Conservation (phyloP, 2,329 filamentous ascomycete species). For the Ascochyta fabae region DNA sequence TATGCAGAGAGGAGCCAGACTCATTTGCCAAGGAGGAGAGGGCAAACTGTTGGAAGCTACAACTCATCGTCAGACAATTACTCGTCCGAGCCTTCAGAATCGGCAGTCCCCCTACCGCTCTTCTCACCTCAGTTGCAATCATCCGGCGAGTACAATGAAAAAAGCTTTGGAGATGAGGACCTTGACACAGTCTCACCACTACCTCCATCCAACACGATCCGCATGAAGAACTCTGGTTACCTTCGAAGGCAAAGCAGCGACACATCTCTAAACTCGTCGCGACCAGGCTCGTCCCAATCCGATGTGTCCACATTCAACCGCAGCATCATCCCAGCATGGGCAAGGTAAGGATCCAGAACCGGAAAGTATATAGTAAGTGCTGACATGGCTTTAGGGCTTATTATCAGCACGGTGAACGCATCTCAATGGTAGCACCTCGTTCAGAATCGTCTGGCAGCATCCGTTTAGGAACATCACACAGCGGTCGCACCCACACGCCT, state of each 20-base stretch:
- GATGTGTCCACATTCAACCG: constrained; percentile 44
- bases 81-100: constrained; percentile 40
- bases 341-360: constrained; percentile 33
- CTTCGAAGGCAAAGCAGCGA: constrained; percentile 44
- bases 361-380: neutral
- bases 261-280: constrained; percentile 41
- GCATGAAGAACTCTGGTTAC: constrained; percentile 48
- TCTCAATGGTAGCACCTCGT: constrained; percentile 43
- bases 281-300: constrained; percentile 46
- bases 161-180: constrained; percentile 45
- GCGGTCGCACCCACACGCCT: constrained; percentile 45
- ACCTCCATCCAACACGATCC: constrained; percentile 46
- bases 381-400: constrained; percentile 39
- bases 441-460: constrained; percentile 44
- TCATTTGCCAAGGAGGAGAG: constrained; percentile 35
- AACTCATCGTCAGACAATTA: constrained; percentile 44
- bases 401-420: constrained; percentile 46
- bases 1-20: constrained; percentile 30
- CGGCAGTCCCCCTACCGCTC: constrained; percentile 45
- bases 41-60: constrained; percentile 43
- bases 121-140: constrained; percentile 37
- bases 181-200: constrained; percentile 50
- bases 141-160: constrained; percentile 31
- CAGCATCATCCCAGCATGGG: constrained; percentile 49
- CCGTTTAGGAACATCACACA: constrained; percentile 43